These are phyloP conservation scores for Fusarium sp. DNA, from an alignment of 2,329 filamentous ascomycete genomes.

Conservation along the genomic window DNA sequence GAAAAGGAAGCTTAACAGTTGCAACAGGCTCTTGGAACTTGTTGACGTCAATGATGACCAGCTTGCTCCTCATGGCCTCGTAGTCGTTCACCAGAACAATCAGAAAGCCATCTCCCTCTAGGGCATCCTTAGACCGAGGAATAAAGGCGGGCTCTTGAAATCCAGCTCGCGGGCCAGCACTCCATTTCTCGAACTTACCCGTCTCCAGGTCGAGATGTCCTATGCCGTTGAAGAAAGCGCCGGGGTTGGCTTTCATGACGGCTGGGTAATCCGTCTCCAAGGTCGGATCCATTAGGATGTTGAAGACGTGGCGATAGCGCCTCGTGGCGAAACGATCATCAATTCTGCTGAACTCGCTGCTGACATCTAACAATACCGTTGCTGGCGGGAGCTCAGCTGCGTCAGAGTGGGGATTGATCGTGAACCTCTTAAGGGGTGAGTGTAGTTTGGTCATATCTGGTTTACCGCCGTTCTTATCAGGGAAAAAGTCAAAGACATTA, in stretches of 20 bases:
- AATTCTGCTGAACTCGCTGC: slow-evolving; percentile 22
- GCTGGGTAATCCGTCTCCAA: slow-evolving; percentile 17
- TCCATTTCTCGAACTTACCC: slow-evolving; percentile 8
- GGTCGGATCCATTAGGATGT: slow-evolving; percentile 10
- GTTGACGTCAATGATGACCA: slow-evolving; percentile 15
- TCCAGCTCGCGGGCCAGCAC: neutral
- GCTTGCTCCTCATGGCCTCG: slow-evolving; percentile 18
- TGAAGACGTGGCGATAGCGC: slow-evolving; percentile 28
- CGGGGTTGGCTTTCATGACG: neutral
- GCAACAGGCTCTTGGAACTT: slow-evolving; percentile 6
- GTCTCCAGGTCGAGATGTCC: slow-evolving; percentile 23
- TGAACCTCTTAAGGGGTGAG: too few relatives aligned
- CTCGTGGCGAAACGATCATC: slow-evolving; percentile 22
- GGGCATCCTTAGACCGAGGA: neutral
- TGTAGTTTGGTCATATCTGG: too few relatives aligned
- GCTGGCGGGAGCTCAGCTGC: too few relatives aligned
- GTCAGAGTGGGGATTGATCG: too few relatives aligned
- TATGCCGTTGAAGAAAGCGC: slow-evolving; percentile 19
- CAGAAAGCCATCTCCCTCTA: slow-evolving; percentile 8
- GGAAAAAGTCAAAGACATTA: too few relatives aligned
- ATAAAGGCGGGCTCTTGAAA: slow-evolving; percentile 27
- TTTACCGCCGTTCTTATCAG: too few relatives aligned
- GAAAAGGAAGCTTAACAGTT: slow-evolving; percentile 9
- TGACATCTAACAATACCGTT: neutral
- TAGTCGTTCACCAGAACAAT: slow-evolving; percentile 22